Evolutionary conservation across 768 basidiomycete genomes (phyloP).

Genomic region (Hysterangium stoloniferum): DNA sequence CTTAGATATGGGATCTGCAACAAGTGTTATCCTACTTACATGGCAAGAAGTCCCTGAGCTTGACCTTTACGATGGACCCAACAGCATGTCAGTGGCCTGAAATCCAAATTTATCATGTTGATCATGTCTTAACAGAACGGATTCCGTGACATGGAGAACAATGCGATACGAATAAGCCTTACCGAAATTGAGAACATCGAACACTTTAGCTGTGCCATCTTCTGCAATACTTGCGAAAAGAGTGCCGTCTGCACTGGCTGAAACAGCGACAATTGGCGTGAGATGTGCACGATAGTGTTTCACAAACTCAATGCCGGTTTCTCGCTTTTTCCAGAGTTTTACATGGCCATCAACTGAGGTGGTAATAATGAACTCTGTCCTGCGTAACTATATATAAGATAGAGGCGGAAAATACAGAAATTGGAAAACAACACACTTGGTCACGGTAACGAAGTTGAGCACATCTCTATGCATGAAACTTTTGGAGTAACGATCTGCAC

Average conservation of each 20-base stretch:
- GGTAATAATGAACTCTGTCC: conserved; percentile 90
- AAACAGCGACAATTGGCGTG: conserved; percentile 67
- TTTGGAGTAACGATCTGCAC: conserved; percentile 90
- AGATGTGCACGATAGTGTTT: conserved; percentile 96
- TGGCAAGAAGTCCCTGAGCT: conserved; percentile 79
- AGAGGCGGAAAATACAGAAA: neutral
- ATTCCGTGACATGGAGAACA: neutral
- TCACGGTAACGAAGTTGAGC: conserved; percentile 82
- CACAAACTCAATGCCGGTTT: conserved; percentile 91
- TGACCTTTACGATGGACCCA: conserved; percentile 92
- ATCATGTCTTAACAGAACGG: conserved; percentile 75
- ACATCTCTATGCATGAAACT: conserved; percentile 97
- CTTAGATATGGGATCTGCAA: conserved; percentile 1
- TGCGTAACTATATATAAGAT: conserved; percentile 24
- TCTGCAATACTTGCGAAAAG: conserved; percentile 88
- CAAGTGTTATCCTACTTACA: conserved; percentile 45
- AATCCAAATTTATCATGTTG: conserved; percentile 90
- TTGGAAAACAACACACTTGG: conserved; percentile 49
- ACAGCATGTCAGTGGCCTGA: conserved; percentile 79
- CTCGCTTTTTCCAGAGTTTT: conserved; percentile 99
- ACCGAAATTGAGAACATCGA: conserved; percentile 99
- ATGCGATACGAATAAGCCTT: conserved; percentile 21
- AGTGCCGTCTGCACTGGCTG: conserved; percentile 86
- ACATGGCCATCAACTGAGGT: conserved; percentile 92
- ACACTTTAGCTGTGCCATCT: conserved; percentile 89